Evolutionary conservation across 163 green algal genomes (phyloP).

Genomic region (Coccomyxa subellipsoidea): DNA sequence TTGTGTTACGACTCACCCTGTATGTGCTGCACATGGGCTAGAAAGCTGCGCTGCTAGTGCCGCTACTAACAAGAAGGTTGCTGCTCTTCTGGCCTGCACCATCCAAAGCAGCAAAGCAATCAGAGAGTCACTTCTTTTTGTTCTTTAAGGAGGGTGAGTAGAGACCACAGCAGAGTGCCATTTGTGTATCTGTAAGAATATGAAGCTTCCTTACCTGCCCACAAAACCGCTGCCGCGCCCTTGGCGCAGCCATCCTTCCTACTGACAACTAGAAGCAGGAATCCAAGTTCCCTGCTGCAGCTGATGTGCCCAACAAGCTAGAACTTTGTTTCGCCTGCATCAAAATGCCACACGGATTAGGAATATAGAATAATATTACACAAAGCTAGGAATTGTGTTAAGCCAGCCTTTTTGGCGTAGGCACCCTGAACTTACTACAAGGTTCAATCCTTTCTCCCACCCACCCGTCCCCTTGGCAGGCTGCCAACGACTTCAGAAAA

Average conservation of each 20-base stretch:
- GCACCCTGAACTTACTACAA: neutral
- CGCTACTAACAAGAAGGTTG: neutral
- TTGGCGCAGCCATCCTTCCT: neutral
- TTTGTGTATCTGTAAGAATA: too few species aligned
- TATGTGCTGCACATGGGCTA: neutral
- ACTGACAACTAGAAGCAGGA: too few species aligned
- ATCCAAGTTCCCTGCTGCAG: too few species aligned
- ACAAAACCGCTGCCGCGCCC: neutral
- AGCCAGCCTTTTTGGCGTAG: neutral
- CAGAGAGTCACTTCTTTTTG: too few species aligned
- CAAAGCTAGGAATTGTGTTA: neutral
- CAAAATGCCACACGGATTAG: neutral
- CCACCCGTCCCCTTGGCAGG: neutral
- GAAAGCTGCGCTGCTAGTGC: neutral
- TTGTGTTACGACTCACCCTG: too few species aligned
- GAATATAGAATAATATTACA: neutral
- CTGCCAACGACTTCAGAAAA: neutral
- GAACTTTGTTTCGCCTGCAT: neutral
- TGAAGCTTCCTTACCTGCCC: neutral
- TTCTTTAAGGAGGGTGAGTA: too few species aligned
- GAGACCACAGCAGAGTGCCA: too few species aligned
- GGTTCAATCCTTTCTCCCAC: neutral
- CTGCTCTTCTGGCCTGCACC: neutral
- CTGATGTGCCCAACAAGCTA: too few species aligned
- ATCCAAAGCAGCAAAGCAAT: too few species aligned